Base-by-base conservation (phyloP, 1,284 basidiomycete genomes). In the Moesziomyces sp. region DNA sequence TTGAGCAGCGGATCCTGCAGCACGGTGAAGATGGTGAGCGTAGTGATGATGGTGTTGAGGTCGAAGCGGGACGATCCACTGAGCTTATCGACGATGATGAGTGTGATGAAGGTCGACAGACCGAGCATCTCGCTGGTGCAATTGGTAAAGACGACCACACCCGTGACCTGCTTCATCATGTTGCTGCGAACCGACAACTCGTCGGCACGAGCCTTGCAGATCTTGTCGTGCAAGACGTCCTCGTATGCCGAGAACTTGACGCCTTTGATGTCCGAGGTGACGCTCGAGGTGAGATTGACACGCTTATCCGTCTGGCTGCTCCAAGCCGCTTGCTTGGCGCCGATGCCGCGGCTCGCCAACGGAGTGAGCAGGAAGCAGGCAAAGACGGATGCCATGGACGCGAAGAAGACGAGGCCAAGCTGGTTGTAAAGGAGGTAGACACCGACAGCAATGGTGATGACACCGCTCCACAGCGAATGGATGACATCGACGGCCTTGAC, bases 191-290 rank as follows among this genome's bases (percentile, higher is more conserved):
- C 35, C 34, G 21, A 9, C 7, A 79, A 49, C 55, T 83, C 81
- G n/a, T 59, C 52, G n/a, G 50, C 58, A 14, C 80, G 65, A 6
- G 63, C 42, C 24, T 61, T 56, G 44, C 57, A 46, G 30, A 82
- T 46, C 54, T 77, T 81, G 13, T 19, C 14, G 14, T 61, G 50
- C 7, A 82, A 42, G 28, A 77, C 44, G 18, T 67, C 53, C 46
- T 83, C 80, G 46, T 79, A 81, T 10, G 78, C 81, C 13, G 76
- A 69, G 34, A 77, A 59, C 48, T 83, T 83, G 58, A 80, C 68
- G 11, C 78, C 80, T 38, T 78, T 79, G 51, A 81, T 79, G 52
- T 78, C 74, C n/a, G 58, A 53, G 10, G 75, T 49, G 30, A 71
- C 54, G n/a, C 68, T 77, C 18, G 58, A 63, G 14, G 72, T 63